Conservation (phyloP, 2,329 filamentous ascomycete species). For the Diplodia corticola region DNA sequence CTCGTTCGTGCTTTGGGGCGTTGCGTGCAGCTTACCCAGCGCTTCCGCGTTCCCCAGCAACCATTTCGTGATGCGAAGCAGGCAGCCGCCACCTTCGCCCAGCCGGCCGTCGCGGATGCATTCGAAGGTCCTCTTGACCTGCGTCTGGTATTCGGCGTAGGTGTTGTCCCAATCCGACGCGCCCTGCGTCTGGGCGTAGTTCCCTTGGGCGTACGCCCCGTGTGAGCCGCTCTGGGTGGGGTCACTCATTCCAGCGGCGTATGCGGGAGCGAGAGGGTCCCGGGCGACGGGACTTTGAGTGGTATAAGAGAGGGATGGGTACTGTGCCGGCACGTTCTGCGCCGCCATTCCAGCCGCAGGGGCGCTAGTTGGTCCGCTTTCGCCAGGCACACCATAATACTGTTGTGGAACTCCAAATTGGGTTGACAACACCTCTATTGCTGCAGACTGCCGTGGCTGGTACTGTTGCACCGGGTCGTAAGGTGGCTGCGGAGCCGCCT, state of each 20-base stretch:
- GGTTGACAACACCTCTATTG: constrained; percentile 72
- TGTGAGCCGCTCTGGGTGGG: constrained; percentile 46
- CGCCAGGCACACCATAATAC: constrained; percentile 66
- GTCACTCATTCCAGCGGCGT: constrained; percentile 55
- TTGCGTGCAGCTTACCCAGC: constrained; percentile 53
- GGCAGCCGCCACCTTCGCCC: constrained; percentile 57
- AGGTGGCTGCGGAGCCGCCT: constrained; percentile 57
- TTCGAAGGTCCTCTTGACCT: constrained; percentile 66
- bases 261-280: constrained; percentile 52
- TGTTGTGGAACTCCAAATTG: constrained; percentile 69
- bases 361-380: constrained; percentile 59
- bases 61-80: constrained; percentile 67
- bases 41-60: constrained; percentile 64
- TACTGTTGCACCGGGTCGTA: constrained; percentile 79
- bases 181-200: constrained; percentile 41
- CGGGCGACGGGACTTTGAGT: constrained; percentile 59
- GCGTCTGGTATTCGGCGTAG: constrained; percentile 62
- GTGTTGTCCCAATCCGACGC: constrained; percentile 63
- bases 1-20: constrained; percentile 31
- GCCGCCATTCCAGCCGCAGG: constrained; percentile 59
- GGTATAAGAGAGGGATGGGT: constrained; percentile 59
- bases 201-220: constrained; percentile 39
- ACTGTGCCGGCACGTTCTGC: constrained; percentile 66
- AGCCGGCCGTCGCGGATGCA: constrained; percentile 65
- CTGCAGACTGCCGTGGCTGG: constrained; percentile 72